These are phyloP conservation scores for Zymoseptoria tritici DNA, from an alignment of 2,329 filamentous ascomycete genomes.

Conservation along the genomic window DNA sequence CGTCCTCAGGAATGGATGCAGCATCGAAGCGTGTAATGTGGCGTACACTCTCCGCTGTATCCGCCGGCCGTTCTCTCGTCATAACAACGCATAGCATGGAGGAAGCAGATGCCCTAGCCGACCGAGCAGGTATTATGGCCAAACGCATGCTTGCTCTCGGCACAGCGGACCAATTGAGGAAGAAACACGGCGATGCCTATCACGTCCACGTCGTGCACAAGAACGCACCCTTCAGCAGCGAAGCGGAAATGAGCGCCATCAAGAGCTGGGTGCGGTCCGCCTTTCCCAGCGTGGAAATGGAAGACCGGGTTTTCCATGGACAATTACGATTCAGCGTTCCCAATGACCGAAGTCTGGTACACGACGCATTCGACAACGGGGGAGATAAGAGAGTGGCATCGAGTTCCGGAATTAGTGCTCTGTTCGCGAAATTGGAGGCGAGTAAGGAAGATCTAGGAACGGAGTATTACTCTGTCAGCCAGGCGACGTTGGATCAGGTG, in stretches of 20 bases:
- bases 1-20: conserved; percentile 80
- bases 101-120: conserved; percentile 82
- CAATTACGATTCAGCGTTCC: conserved; percentile 80
- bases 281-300: conserved; percentile 61
- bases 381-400: conserved; percentile 10
- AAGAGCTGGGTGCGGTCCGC: conserved; percentile 55
- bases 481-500: conserved; percentile 83
- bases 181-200: conserved; percentile 68
- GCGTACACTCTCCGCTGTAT: conserved; percentile 68
- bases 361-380: conserved; percentile 10
- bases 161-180: conserved; percentile 62
- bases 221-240: conserved; percentile 64
- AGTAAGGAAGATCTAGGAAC: conserved; percentile 62
- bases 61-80: conserved; percentile 70
- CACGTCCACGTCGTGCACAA: conserved; percentile 74
- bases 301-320: conserved; percentile 71
- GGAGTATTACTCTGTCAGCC: conserved; percentile 79
- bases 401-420: conserved; percentile 46
- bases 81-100: conserved; percentile 95
- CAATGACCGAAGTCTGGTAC: conserved; percentile 25
- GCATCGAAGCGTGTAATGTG: conserved; percentile 90
- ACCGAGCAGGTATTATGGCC: conserved; percentile 78
- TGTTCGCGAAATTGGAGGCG: conserved; percentile 68
- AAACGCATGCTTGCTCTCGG: conserved; percentile 79
- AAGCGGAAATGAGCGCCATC: conserved; percentile 60